Evolutionary conservation across 1,139 yeast genomes (phyloP), one percentile per base, ranked within the genome.

Genomic region (Candida labiduridarum): DNA sequence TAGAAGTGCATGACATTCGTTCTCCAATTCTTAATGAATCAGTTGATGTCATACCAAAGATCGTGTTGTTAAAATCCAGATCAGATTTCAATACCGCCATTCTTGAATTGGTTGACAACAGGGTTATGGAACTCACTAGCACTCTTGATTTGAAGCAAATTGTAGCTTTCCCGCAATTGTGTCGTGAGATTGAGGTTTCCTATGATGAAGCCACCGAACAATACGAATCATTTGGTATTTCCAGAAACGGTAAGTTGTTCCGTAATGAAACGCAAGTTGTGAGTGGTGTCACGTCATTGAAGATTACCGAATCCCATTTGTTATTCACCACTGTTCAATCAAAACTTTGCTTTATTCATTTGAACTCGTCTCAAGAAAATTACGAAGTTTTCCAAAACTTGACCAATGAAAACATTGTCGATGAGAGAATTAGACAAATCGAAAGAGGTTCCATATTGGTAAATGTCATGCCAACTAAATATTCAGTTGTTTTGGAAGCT

Each of bases 361-460:
- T 92, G 62, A 74, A 74, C 43, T 61, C 78, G 0, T 69, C 68
- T 12, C 68, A 61, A 48, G 63, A 74, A 54, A 65, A 67, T 49
- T 62, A 64, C 41, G 66, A 66, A 47, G 52, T 55, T 1, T 57
- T 59, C 41, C 59, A 56, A 41, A 59, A 63, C 15, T 56, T 59
- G 44, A 55, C 60, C 41, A 53, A 61, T 45, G 62, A 61, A 41
- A 53, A 53, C 46, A 52, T 52, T 11, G 72, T 76, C 15, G 97
- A 91, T 65, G 99, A 94, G 69, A 82, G 97, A 68, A 78, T 88
- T 19, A 82, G 99, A 59, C 83, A 86, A 51, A 85, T 95, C 49
- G 99, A 95, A 68, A 79, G 97, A 56, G 99, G 99, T 1, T 89
- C 97, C 0, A 61, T 87, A 31, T 69, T 95, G 47, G 89, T 94